phyloP scores from a whole-genome alignment of 257 asterid genomes.

The Solanum bulbocastanum region DNA sequence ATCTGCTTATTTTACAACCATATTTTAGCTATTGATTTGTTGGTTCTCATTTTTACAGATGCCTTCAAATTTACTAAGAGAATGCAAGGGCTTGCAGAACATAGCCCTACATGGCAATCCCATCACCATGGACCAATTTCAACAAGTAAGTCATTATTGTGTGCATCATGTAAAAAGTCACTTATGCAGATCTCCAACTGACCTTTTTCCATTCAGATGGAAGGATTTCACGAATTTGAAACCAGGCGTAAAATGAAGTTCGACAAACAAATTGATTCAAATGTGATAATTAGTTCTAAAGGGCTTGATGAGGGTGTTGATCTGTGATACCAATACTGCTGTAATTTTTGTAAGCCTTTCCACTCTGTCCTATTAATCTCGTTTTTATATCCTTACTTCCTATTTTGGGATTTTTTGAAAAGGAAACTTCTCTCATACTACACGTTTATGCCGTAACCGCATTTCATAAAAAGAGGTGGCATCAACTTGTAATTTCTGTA shows the following conservation, averaged over 20 bases:
- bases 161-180: not conserved
- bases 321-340: constrained; percentile 23
- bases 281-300: constrained; percentile 84
- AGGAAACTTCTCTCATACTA: not conserved
- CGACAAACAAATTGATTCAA: constrained; percentile 85
- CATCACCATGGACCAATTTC: constrained; percentile 83
- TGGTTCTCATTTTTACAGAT: constrained; percentile 33
- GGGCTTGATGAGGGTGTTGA: constrained; percentile 95
- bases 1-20: not conserved
- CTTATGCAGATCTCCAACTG: not conserved
- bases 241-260: constrained; percentile 79
- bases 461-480: not conserved
- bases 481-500: not conserved
- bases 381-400: not conserved
- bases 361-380: not conserved
- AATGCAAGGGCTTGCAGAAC: constrained; percentile 77
- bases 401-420: not conserved
- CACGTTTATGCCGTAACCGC: not conserved
- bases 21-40: not conserved
- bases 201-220: constrained; percentile 45
- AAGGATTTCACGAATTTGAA: constrained; percentile 81
- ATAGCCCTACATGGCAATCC: constrained; percentile 90
- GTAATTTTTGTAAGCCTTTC: not conserved
- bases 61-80: constrained; percentile 65
- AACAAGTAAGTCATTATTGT: constrained; percentile 38